Evolutionary conservation across 2,329 filamentous ascomycete genomes (phyloP).

Genomic region (Penicillium hordei): DNA sequence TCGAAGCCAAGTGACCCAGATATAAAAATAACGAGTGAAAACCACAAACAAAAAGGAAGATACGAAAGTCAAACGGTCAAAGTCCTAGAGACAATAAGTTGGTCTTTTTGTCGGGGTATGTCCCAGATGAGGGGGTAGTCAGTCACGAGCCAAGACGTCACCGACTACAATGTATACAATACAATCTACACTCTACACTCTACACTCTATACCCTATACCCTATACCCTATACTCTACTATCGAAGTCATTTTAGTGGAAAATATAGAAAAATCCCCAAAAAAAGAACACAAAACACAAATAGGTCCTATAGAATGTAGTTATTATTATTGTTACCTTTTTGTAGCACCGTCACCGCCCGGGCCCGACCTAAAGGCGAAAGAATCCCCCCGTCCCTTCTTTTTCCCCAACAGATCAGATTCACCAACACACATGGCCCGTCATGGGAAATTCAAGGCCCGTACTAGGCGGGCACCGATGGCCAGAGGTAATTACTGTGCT

Average conservation of each 20-base stretch:
- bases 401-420: background rate
- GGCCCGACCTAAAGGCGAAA: background rate
- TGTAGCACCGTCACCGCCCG: slow-evolving; percentile 3
- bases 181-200: background rate
- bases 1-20: background rate
- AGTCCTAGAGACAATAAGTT: background rate
- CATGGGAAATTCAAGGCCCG: slow-evolving; percentile 28
- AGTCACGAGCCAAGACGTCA: slow-evolving; percentile 12
- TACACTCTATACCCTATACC: background rate
- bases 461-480: slow-evolving; percentile 12
- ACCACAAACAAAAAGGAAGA: background rate
- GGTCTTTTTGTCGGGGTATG: background rate
- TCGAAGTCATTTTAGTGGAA: background rate
- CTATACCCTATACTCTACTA: background rate
- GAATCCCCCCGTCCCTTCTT: background rate
- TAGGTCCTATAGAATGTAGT: background rate
- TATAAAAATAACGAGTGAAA: background rate
- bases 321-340: background rate
- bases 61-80: no score
- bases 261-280: background rate
- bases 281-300: background rate
- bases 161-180: background rate
- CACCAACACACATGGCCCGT: slow-evolving; percentile 22
- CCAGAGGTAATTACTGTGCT: background rate
- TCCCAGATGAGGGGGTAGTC: slow-evolving; percentile 1